A percentile compares a stretch with the other conserved stretches of the same genome.
These are phyloP conservation scores for Pichia ethanolica DNA, from an alignment of 805 yeast genomes.

Conservation along the genomic window DNA sequence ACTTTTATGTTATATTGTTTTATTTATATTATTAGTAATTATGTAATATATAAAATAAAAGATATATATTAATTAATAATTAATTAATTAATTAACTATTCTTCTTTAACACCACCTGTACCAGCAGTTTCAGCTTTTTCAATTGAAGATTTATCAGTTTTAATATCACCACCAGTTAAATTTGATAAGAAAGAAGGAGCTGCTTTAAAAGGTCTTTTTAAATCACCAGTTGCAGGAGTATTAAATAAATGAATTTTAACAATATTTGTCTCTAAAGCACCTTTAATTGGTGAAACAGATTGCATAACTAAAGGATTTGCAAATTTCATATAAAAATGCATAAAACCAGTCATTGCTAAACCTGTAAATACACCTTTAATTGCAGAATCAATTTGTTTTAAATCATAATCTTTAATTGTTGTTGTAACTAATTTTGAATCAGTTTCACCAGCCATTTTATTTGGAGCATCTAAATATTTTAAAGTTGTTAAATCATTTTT, in stretches of 20 bases:
- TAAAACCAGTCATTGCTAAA: conserved; percentile 94
- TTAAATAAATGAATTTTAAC: conserved; percentile 88
- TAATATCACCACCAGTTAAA: conserved; percentile 37
- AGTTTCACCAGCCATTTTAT: conserved; percentile 67
- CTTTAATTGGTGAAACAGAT: conserved; percentile 81
- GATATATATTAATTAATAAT: too few species aligned
- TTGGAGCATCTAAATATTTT: conserved; percentile 84
- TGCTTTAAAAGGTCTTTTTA: conserved; percentile 94
- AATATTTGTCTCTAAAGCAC: conserved; percentile 82
- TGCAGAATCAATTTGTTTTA: conserved; percentile 72
- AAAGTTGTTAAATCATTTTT: conserved; percentile 88
- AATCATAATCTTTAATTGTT: conserved; percentile 91
- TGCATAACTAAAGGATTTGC: conserved; percentile 97
- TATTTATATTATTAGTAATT: conserved; percentile 43
- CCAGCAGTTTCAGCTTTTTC: conserved; percentile 83
- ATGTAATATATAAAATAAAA: conserved; percentile 22
- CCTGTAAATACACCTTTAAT: conserved; percentile 82
- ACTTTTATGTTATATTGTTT: conserved; percentile 40
- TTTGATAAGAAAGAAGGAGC: conserved; percentile 64
- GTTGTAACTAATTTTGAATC: conserved; percentile 75
- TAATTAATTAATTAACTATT: conserved; percentile 34
- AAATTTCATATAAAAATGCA: conserved; percentile 96
- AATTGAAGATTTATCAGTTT: conserved; percentile 82
- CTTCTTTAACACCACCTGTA: conserved; percentile 82
- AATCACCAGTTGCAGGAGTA: conserved; percentile 75